These are phyloP conservation scores for Pascua sp. DNA, from an alignment of 1,284 basidiomycete species.

Conservation along the genomic window DNA sequence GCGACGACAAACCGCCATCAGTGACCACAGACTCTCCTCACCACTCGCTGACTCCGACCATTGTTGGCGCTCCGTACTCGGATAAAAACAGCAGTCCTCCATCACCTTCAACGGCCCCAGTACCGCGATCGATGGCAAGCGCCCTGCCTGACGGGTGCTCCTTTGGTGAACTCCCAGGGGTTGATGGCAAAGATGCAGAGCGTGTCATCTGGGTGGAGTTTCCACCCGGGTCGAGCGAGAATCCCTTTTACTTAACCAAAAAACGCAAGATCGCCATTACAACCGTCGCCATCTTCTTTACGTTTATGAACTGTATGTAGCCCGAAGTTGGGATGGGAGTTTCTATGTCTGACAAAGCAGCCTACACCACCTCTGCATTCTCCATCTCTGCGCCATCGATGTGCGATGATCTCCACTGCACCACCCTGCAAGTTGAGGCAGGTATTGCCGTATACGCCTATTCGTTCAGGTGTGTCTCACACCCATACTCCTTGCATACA, in stretches of 20 bases:
- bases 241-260: constrained; percentile 58
- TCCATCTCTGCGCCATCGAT: constrained; percentile 60
- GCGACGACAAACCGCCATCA: too few relatives aligned
- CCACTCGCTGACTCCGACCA: too few relatives aligned
- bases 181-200: constrained; percentile 1
- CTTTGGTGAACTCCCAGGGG: neutral
- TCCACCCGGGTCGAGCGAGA: constrained; percentile 54
- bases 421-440: constrained; percentile 58
- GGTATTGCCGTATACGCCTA: constrained; percentile 59
- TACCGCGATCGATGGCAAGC: too few relatives aligned
- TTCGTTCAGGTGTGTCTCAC: constrained; percentile 58
- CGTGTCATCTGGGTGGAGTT: constrained; percentile 59
- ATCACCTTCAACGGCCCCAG: too few relatives aligned
- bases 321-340: neutral
- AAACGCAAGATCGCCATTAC: constrained; percentile 62
- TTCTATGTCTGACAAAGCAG: constrained; percentile 37
- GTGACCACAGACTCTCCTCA: too few relatives aligned
- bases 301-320: constrained; percentile 55
- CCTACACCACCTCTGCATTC: constrained; percentile 58
- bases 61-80: too few relatives aligned
- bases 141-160: neutral
- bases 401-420: constrained; percentile 62
- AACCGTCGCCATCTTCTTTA: constrained; percentile 58
- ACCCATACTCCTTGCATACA: too few relatives aligned
- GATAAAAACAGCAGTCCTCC: too few relatives aligned